Conservation (phyloP, 2,329 filamentous ascomycete species). For the Aspergillus hiratsukae region DNA sequence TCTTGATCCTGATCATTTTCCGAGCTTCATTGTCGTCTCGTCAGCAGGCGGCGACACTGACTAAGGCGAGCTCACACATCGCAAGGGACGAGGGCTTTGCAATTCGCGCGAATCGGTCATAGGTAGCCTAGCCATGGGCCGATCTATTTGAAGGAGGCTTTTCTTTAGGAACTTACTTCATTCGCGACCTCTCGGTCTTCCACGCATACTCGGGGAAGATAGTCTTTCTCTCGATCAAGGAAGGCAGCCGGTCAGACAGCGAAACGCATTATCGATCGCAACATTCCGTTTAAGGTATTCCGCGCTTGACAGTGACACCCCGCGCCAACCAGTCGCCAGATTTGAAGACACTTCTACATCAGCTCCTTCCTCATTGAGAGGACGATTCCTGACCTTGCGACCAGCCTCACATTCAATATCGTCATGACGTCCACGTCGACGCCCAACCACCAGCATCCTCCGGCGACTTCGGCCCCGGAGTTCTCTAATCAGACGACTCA, state of each 20-base stretch:
- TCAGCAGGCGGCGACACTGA: background rate
- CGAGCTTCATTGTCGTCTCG: background rate
- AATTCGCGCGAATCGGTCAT: background rate
- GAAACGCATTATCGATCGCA: background rate
- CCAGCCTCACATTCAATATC: background rate
- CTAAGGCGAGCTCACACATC: background rate
- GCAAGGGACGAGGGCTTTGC: background rate
- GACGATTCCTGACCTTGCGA: background rate
- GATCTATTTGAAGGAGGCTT: background rate
- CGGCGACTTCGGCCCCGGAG: conserved; percentile 24
- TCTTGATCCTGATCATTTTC: background rate
- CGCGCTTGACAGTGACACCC: background rate
- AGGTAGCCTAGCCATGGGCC: background rate
- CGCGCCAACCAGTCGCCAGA: background rate
- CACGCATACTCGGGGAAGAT: background rate
- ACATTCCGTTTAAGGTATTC: background rate
- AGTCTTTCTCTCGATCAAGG: background rate
- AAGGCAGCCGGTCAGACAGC: background rate
- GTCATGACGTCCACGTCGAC: conserved; percentile 27
- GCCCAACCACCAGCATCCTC: conserved; percentile 27
- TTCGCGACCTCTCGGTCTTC: background rate
- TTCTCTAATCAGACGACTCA: conserved; percentile 23
- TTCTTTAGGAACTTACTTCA: background rate
- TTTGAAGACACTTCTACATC: background rate
- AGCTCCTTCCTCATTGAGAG: background rate